Evolutionary conservation across 129 eudicot species (phyloP).

Genomic region (Oenanthe sinensis): DNA sequence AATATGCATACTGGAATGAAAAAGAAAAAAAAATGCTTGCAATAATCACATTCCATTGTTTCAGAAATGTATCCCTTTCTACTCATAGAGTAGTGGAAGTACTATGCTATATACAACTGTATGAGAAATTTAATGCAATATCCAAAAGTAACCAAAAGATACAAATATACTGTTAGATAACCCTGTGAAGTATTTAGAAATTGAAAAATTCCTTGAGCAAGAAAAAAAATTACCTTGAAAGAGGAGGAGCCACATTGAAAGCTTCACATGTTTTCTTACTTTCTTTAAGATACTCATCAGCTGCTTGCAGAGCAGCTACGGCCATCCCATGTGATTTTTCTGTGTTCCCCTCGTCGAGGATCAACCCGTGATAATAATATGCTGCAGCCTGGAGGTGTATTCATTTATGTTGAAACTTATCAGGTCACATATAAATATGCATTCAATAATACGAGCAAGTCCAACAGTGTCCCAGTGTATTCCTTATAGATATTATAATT

Average conservation of each 20-base stretch:
- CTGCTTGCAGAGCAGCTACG: conserved; percentile 94
- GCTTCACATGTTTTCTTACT: conserved; percentile 85
- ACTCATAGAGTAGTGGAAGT: too few species aligned
- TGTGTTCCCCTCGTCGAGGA: conserved; percentile 94
- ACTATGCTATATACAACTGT: neutral
- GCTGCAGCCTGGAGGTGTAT: conserved; percentile 65
- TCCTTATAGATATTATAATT: too few species aligned
- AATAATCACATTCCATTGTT: neutral
- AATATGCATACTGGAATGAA: neutral
- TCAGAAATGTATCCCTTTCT: neutral
- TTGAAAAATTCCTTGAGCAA: neutral
- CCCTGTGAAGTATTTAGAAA: neutral
- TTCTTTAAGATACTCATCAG: conserved; percentile 93
- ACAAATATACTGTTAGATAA: neutral
- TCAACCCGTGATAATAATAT: conserved; percentile 90
- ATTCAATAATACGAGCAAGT: neutral
- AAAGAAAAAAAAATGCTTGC: neutral
- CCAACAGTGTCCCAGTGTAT: too few species aligned
- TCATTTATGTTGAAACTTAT: neutral
- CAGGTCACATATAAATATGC: neutral
- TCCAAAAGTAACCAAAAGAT: neutral
- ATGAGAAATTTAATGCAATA: neutral
- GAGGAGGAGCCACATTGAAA: conserved; percentile 65
- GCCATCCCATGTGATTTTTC: conserved; percentile 98
- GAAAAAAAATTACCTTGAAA: conserved; percentile 51